Conservation (phyloP, 768 basidiomycete species). For the Strobilomyces confusus region DNA sequence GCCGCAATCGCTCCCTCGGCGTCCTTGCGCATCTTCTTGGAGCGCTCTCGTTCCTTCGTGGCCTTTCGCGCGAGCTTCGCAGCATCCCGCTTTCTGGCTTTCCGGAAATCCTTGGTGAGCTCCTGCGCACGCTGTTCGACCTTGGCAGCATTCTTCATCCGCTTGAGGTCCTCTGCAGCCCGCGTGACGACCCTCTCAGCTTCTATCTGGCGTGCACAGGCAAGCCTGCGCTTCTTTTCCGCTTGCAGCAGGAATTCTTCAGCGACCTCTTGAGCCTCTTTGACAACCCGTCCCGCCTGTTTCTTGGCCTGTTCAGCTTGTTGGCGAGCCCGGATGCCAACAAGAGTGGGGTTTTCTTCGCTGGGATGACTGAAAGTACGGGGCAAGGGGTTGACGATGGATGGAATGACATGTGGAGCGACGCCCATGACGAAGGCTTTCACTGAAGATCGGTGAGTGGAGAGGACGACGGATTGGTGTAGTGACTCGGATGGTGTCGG, state of each 20-base stretch:
- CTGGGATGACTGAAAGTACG: conserved; percentile 1
- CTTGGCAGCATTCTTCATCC: conserved; percentile 5
- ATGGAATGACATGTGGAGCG: not conserved
- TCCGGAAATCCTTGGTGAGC: not conserved
- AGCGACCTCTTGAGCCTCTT: not conserved
- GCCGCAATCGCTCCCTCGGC: not conserved
- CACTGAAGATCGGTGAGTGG: too few species aligned
- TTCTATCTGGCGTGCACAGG: conserved; percentile 2
- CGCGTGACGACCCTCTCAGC: not conserved
- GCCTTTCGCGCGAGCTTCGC: conserved; percentile 5
- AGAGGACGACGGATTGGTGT: too few species aligned
- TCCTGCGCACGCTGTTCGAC: not conserved
- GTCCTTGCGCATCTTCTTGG: not conserved
- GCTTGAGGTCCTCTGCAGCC: conserved; percentile 7
- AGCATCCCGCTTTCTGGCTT: not conserved
- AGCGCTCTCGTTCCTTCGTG: not conserved
- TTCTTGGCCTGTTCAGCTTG: conserved; percentile 3
- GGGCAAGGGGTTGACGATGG: not conserved
- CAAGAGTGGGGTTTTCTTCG: conserved; percentile 11
- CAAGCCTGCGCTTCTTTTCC: conserved; percentile 6
- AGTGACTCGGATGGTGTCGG: not conserved
- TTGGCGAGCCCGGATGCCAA: conserved; percentile 1
- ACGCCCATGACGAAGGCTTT: conserved; percentile 1
- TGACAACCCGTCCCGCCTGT: conserved; percentile 3
- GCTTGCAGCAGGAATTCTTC: not conserved